phyloP scores from a whole-genome alignment of 2,329 filamentous ascomycete genomes.

The Verticillium klebahnii region DNA sequence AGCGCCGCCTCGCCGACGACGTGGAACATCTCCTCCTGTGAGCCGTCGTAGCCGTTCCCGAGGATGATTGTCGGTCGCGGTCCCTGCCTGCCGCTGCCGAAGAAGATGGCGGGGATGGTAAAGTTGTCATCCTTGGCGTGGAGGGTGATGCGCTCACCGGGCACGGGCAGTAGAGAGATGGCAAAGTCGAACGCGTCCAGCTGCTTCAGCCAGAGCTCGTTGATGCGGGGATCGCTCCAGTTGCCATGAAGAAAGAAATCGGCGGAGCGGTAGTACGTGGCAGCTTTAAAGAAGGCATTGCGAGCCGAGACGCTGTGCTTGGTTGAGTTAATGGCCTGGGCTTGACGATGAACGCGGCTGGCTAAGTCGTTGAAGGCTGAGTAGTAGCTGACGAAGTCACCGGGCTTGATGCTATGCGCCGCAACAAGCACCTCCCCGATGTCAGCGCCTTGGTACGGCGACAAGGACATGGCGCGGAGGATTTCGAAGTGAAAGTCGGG shows the following conservation, averaged over 20 bases:
- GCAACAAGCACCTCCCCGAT: conserved; percentile 25
- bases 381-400: conserved; percentile 19
- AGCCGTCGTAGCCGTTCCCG: conserved; percentile 36
- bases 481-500: conserved; percentile 19
- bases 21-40: conserved; percentile 39
- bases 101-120: conserved; percentile 30
- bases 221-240: conserved; percentile 33
- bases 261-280: conserved; percentile 36
- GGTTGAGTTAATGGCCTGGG: conserved; percentile 11
- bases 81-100: conserved; percentile 3
- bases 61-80: conserved; percentile 33
- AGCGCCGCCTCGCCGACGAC: conserved; percentile 25
- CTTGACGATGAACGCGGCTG: conserved; percentile 13
- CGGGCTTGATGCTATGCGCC: conserved; percentile 18
- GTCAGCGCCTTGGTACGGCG: conserved; percentile 16
- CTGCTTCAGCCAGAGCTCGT: conserved; percentile 29
- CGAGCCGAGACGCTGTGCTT: conserved; percentile 20
- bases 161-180: conserved; percentile 25
- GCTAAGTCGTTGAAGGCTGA: conserved; percentile 17
- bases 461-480: conserved; percentile 15
- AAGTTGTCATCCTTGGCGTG: conserved; percentile 22
- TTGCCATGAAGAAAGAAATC: conserved; percentile 37
- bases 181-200: conserved; percentile 31
- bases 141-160: conserved; percentile 29
- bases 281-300: conserved; percentile 26